Evolutionary conservation across 805 yeast genomes (phyloP), one percentile per base, ranked within the genome.

Genomic region (Schwanniomyces polymorphus): DNA sequence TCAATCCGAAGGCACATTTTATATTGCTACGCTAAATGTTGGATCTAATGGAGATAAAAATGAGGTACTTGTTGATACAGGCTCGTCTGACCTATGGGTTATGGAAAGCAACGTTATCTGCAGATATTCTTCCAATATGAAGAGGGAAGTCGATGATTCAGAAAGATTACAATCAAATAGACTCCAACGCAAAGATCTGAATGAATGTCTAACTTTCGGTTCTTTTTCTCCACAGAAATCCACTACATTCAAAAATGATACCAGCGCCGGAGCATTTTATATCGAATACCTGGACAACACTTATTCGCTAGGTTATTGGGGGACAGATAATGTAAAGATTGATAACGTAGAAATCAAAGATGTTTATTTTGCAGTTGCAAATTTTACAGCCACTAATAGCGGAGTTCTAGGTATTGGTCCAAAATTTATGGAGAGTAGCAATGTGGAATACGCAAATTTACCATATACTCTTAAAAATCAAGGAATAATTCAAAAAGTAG

Each of bases 231-330:
- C 55, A 1, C 46, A 53, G 4, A 37, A 46, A 3, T 75, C 80
- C 1, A 44, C 64, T 2, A 50, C 75, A 5, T 76, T 62, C 52
- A 21, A 51, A 1, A 21, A 33, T 18, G 70, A 71, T 50, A 45
- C 55, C 21, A 61, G 76, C 0, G 51, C 63, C 10, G 39, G 44
- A 7, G 43, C 27, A 3, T 78, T 75, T 49, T 53, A 49, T 28
- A 76, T 76, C 49, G 51, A 59, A 41, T 82, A 81, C 57, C 76
- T 75, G 12, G 85, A 81, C 52, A 68, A 70, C 21, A 64, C 75
- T 6, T 74, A 64, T 49, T 83, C 82, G 8, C 52, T 59, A 7
- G 88, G 88, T 10, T 49, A 54, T 11, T 84, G 84, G 81, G 67
- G 63, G 4, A 43, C 42, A 2, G 71, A 63, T 43, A 34, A 35